phyloP scores from a whole-genome alignment of 345 rosid genomes.

The Eucalyptus rudis region DNA sequence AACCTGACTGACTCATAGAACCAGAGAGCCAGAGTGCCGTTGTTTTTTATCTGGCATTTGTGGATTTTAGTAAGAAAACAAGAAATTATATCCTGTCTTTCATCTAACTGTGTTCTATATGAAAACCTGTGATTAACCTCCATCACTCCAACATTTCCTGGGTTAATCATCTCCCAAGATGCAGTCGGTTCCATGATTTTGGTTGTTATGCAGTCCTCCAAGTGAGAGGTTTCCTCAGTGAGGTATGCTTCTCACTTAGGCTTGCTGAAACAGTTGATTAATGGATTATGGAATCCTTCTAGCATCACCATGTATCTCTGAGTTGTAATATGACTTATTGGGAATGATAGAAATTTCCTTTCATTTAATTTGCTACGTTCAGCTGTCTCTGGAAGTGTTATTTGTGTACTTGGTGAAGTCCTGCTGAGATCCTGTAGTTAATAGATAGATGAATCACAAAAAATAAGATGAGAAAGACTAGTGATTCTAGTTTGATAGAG shows the following conservation, averaged over 20 bases:
- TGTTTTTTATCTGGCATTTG: conserved; percentile 37
- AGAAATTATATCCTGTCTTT: not conserved
- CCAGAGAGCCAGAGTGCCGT: conserved; percentile 29
- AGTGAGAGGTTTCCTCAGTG: conserved; percentile 49
- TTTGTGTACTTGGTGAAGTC: not conserved
- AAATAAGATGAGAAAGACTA: not conserved
- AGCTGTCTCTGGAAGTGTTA: not conserved
- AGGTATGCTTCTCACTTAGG: conserved; percentile 48
- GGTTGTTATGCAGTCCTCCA: conserved; percentile 19
- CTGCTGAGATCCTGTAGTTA: not conserved
- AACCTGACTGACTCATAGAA: conserved; percentile 46
- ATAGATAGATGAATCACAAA: not conserved
- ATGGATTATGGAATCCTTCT: conserved; percentile 7
- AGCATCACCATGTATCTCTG: not conserved
- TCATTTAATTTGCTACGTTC: not conserved
- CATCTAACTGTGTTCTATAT: not conserved
- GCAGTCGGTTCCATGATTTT: conserved; percentile 27
- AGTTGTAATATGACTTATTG: not conserved
- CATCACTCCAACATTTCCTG: conserved; percentile 2
- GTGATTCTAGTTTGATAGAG: not conserved
- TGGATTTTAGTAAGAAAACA: conserved; percentile 27
- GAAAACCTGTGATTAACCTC: conserved; percentile 17
- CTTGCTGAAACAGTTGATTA: conserved; percentile 12
- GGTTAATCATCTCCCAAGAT: conserved; percentile 18
- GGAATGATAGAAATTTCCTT: not conserved